A percentile compares a stretch with the other conserved stretches of the same genome.
Conservation (phyloP, 306 rosid species). For the Cajanus cajan region DNA sequence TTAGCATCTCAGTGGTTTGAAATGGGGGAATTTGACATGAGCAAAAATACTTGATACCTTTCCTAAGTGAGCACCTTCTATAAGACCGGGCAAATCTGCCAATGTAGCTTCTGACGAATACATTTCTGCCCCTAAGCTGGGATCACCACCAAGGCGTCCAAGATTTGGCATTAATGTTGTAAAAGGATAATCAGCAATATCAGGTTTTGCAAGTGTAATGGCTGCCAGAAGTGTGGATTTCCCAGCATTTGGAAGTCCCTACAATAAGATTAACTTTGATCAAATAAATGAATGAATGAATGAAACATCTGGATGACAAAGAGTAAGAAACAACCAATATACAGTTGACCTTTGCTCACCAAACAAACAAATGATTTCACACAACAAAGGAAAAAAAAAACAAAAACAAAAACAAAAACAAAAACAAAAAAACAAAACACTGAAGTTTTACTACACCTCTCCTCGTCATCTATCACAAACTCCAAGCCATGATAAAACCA, state of each 20-base stretch:
- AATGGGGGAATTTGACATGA: not conserved
- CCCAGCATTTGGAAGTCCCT: constrained; percentile 99
- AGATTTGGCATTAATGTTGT: constrained; percentile 98
- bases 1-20: constrained; percentile 17
- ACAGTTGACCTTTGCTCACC: not conserved
- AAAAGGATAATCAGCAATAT: constrained; percentile 94
- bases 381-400: not conserved
- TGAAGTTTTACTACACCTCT: not conserved
- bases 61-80: constrained; percentile 98
- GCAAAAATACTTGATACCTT: constrained; percentile 58
- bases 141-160: constrained; percentile 95
- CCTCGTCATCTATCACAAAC: constrained; percentile 19
- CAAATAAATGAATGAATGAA: constrained; percentile 23
- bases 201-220: constrained; percentile 93
- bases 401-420: too few relatives aligned
- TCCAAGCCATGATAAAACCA: constrained; percentile 1
- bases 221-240: constrained; percentile 94
- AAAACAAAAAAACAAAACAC: too few relatives aligned
- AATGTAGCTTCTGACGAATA: constrained; percentile 89
- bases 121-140: constrained; percentile 92
- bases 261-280: constrained; percentile 35
- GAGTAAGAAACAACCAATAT: constrained; percentile 10
- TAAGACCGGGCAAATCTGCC: constrained; percentile 99
- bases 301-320: not conserved
- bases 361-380: constrained; percentile 5